Evolutionary conservation across 805 yeast genomes (phyloP), one percentile per base, ranked within the genome.

Genomic region (Spathaspora sp.): DNA sequence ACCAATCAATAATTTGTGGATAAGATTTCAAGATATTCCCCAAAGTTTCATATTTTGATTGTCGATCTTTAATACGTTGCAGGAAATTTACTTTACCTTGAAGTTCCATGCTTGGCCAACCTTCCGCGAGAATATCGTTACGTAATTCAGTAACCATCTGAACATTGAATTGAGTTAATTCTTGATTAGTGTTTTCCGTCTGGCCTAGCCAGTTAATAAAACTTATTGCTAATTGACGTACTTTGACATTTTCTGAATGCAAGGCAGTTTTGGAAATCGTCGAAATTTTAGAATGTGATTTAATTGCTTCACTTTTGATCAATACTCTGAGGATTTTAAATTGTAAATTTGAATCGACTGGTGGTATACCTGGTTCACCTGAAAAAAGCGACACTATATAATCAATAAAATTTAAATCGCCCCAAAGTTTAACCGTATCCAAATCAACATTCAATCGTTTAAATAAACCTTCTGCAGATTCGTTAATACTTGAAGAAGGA

Each of bases 21-120:
- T 78, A 72, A 32, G 77, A 73, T 51, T 77, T 73, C 48, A 87
- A 62, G 7, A 92, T 73, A 18, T 82, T 77, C 1, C 96, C 94
- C 20, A 92, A 65, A 0, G 96, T 85, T 63, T 89, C 96, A 61
- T 89, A 92, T 57, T 87, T 89, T 39, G 76, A 67, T 59, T 79
- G 77, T 57, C 94, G 76, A 57, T 81, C 85, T 5, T 67, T 57
- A 2, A 80, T 44, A 12, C 65, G 59, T 1, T 61, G 53, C 2
- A 73, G 58, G 44, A 67, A 71, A 49, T 72, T 69, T 14, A 72
- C 69, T 11, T 74, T 70, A 2, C 69, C 71, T 1, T 65, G 53
- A 1, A 56, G 29, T 40, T 66, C 74, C 45, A 76, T 56, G 52
- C 64, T 70, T 6, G 87, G 87, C 87, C 87, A 83, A 2, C 87